Evolutionary conservation across 495 filamentous ascomycete genomes (phyloP).

Genomic region (Podospora pseudopauciseta): DNA sequence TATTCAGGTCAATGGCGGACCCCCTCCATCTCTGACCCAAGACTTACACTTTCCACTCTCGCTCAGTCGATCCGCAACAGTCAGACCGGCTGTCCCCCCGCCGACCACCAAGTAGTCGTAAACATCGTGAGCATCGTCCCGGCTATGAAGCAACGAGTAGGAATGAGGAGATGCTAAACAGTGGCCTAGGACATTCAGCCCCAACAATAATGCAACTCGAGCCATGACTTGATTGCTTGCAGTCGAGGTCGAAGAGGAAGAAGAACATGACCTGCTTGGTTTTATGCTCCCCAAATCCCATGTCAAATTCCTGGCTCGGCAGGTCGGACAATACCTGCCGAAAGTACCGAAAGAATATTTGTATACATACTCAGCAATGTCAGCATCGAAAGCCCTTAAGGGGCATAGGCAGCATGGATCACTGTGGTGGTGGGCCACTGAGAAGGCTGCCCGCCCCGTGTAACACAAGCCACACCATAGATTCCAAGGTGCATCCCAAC

Average conservation of each 20-base stretch:
- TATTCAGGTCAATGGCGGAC: background rate
- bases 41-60: constrained; percentile 4
- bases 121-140: background rate
- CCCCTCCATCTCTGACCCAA: background rate
- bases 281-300: no score
- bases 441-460: background rate
- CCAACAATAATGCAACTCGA: background rate
- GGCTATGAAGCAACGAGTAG: background rate
- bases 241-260: background rate
- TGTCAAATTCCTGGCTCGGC: background rate
- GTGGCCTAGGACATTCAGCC: background rate
- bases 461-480: background rate
- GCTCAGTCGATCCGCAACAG: constrained; percentile 15
- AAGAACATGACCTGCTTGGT: no score
- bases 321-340: background rate
- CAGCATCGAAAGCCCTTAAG: background rate
- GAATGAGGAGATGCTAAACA: background rate
- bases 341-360: background rate
- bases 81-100: constrained; percentile 11
- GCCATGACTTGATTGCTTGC: background rate
- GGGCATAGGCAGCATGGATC: background rate
- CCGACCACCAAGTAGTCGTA: constrained; percentile 15
- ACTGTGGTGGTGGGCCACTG: background rate
- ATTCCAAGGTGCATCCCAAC: background rate
- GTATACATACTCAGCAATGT: background rate